phyloP scores from a whole-genome alignment of 2,329 filamentous ascomycete species.

The Sporothrix pseudoabietina region DNA sequence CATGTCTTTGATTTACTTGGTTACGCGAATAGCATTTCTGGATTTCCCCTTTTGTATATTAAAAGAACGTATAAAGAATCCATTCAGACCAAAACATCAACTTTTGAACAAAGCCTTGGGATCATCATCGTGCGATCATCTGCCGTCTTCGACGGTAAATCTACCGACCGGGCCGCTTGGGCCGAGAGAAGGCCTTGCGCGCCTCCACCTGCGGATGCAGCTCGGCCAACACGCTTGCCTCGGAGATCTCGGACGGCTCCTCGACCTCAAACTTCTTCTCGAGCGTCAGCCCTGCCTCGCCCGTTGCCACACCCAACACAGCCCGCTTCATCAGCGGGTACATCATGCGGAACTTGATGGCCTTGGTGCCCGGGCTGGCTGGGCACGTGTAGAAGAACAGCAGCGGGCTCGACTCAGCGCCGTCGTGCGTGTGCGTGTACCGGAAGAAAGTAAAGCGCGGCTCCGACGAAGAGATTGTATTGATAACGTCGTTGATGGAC shows the following conservation, averaged over 20 bases:
- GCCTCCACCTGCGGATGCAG: constrained; percentile 67
- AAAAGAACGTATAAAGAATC: constrained; percentile 8
- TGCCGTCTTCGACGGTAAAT: neutral
- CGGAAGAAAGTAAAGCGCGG: constrained; percentile 80
- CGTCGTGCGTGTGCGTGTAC: constrained; percentile 60
- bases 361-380: constrained; percentile 61
- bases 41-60: constrained; percentile 11
- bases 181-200: constrained; percentile 72
- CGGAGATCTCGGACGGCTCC: constrained; percentile 70
- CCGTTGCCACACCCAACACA: constrained; percentile 66
- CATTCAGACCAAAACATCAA: neutral
- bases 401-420: constrained; percentile 58
- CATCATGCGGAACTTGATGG: constrained; percentile 82
- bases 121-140: neutral
- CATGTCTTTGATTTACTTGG: neutral
- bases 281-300: constrained; percentile 64
- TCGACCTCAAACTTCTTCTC: constrained; percentile 72
- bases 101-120: too few species aligned
- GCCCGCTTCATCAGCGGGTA: constrained; percentile 73
- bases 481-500: constrained; percentile 60
- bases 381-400: constrained; percentile 86
- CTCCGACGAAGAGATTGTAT: constrained; percentile 65
- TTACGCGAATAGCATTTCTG: constrained; percentile 18
- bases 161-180: constrained; percentile 74
- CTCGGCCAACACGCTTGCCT: constrained; percentile 64